phyloP scores from a whole-genome alignment of 1,284 basidiomycete genomes.

The Trichosporon coremiiforme region DNA sequence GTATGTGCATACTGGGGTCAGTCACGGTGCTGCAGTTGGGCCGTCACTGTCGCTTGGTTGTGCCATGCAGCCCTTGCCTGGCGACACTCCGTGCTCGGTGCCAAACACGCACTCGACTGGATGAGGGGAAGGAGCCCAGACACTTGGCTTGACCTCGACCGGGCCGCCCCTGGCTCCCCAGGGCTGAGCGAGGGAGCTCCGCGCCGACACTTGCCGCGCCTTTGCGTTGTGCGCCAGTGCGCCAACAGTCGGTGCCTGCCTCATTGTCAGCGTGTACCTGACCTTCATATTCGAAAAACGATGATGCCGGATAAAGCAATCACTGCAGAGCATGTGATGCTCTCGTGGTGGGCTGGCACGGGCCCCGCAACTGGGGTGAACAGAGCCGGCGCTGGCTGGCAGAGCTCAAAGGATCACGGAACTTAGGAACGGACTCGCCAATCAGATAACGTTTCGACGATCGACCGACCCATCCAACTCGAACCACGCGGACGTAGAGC shows the following conservation, averaged over 20 bases:
- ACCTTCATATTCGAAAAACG: constrained; percentile 3
- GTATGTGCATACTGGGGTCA: not conserved
- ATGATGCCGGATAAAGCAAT: constrained; percentile 10
- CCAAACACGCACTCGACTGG: not conserved
- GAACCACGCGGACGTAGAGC: constrained; percentile 12
- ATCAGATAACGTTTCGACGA: constrained; percentile 13
- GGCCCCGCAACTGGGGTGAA: not conserved
- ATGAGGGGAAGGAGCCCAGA: not conserved
- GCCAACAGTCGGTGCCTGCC: not conserved
- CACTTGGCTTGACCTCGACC: not conserved
- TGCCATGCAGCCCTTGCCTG: not conserved
- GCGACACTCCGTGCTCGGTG: constrained; percentile 3
- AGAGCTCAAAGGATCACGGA: not conserved
- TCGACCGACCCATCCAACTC: constrained; percentile 1
- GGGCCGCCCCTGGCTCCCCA: not conserved
- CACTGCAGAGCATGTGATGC: constrained; percentile 4
- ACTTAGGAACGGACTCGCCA: constrained; percentile 6
- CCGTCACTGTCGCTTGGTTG: not conserved
- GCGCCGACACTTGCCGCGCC: not conserved
- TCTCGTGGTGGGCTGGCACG: constrained; percentile 6
- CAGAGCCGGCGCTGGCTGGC: not conserved
- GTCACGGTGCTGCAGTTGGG: not conserved
- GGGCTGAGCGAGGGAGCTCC: not conserved
- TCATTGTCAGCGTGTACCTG: not conserved
- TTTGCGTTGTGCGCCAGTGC: not conserved